These are phyloP conservation scores for Aspergillus carbonarius DNA, from an alignment of 2,329 filamentous ascomycete species.

Conservation along the genomic window DNA sequence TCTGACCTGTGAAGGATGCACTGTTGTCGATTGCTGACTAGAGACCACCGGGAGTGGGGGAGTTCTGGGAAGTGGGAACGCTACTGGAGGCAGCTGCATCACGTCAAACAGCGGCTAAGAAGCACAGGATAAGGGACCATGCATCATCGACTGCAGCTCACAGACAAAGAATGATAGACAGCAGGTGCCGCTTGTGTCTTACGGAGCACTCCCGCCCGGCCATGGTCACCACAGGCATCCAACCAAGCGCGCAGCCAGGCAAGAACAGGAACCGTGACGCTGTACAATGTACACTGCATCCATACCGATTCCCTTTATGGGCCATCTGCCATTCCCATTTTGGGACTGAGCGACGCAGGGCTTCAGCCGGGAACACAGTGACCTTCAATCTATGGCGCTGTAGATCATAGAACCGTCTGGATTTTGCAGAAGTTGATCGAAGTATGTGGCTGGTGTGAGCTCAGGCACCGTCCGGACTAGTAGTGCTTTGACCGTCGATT, in stretches of 20 bases:
- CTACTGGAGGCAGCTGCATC: not conserved
- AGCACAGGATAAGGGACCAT: slow-evolving; percentile 5
- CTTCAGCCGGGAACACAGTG: not conserved
- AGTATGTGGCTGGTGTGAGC: slow-evolving; percentile 4
- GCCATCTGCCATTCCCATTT: slow-evolving; percentile 2
- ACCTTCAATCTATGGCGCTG: not conserved
- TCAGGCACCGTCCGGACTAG: not conserved
- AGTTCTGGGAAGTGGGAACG: not conserved
- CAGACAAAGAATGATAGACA: not conserved
- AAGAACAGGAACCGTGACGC: slow-evolving; percentile 6
- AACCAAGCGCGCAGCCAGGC: not conserved
- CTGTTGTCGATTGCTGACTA: not conserved
- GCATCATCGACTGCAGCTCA: slow-evolving; percentile 2
- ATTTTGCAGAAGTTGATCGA: not conserved
- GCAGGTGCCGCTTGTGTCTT: not conserved
- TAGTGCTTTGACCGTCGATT: not conserved
- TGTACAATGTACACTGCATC: slow-evolving; percentile 5
- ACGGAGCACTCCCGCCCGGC: slow-evolving; percentile 10
- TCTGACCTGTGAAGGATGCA: not conserved
- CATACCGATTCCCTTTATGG: not conserved
- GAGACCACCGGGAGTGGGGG: not conserved
- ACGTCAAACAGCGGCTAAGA: slow-evolving; percentile 1
- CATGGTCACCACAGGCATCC: not conserved
- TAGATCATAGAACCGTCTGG: not conserved
- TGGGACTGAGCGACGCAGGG: not conserved